These are phyloP conservation scores for Rubroshorea leprosula DNA, from an alignment of 345 rosid genomes.

Conservation along the genomic window DNA sequence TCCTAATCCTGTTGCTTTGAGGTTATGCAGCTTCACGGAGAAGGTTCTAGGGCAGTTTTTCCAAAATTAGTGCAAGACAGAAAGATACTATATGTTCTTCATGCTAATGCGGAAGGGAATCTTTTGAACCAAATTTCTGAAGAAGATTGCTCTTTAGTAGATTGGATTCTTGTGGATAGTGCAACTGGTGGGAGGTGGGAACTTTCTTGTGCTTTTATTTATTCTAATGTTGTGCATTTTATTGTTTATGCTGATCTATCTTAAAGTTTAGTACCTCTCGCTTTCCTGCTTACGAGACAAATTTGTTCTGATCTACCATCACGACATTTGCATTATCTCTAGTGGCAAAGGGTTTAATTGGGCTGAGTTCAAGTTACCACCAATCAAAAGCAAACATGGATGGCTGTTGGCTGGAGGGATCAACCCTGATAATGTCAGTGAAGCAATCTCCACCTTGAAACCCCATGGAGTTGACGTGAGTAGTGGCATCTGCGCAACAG, in stretches of 20 bases:
- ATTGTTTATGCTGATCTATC: neutral
- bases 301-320: too few relatives aligned
- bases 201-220: slow-evolving; percentile 5
- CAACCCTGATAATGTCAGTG: slow-evolving; percentile 50
- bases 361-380: slow-evolving; percentile 59
- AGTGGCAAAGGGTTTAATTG: slow-evolving; percentile 86
- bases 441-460: slow-evolving; percentile 54
- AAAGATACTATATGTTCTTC: slow-evolving; percentile 68
- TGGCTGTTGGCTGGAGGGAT: slow-evolving; percentile 96
- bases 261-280: neutral
- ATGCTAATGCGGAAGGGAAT: slow-evolving; percentile 58
- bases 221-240: neutral
- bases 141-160: slow-evolving; percentile 55
- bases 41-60: slow-evolving; percentile 60
- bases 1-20: neutral
- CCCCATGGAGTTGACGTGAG: slow-evolving; percentile 90
- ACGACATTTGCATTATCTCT: slow-evolving; percentile 25
- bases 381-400: slow-evolving; percentile 60
- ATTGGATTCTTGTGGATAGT: slow-evolving; percentile 85
- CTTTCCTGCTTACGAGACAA: neutral
- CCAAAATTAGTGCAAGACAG: slow-evolving; percentile 35
- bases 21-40: slow-evolving; percentile 69
- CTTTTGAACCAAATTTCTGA: slow-evolving; percentile 62
- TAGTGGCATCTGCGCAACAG: slow-evolving; percentile 67
- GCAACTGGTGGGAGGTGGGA: slow-evolving; percentile 81